Conservation (phyloP, 768 basidiomycete genomes). For the Panus rudis region DNA sequence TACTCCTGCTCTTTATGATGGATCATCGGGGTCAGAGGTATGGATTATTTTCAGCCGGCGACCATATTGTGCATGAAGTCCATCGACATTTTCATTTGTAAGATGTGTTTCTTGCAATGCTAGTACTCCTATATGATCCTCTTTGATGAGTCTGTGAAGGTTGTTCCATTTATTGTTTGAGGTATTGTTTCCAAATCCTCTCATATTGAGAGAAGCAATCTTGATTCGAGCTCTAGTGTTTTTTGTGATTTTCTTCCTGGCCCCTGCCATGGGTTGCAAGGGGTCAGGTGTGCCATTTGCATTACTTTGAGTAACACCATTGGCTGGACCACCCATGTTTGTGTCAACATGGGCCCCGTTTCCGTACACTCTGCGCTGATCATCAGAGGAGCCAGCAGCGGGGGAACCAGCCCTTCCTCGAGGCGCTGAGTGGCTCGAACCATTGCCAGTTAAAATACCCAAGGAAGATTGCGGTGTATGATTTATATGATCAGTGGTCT, state of each 20-base stretch:
- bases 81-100: neutral
- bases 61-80: slow-evolving; percentile 1
- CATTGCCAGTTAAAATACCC: no score
- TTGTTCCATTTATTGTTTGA: slow-evolving; percentile 1
- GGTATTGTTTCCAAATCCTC: slow-evolving; percentile 1
- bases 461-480: no score
- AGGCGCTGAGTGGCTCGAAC: no score
- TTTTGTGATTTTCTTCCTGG: neutral
- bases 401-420: no score
- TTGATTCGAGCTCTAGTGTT: slow-evolving; percentile 11
- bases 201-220: slow-evolving; percentile 10
- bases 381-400: no score
- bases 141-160: slow-evolving; percentile 4
- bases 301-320: neutral
- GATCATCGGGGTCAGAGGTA: neutral
- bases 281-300: no score
- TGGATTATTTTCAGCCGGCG: neutral
- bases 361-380: no score
- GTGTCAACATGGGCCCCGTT: no score
- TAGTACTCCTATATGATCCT: slow-evolving; percentile 1
- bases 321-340: no score
- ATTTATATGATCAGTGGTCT: no score
- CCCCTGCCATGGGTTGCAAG: no score
- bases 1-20: slow-evolving; percentile 4
- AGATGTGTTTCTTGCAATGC: slow-evolving; percentile 10